Base-by-base conservation (phyloP, 2,329 filamentous ascomycete genomes). In the Blastomyces emzantsi region DNA sequence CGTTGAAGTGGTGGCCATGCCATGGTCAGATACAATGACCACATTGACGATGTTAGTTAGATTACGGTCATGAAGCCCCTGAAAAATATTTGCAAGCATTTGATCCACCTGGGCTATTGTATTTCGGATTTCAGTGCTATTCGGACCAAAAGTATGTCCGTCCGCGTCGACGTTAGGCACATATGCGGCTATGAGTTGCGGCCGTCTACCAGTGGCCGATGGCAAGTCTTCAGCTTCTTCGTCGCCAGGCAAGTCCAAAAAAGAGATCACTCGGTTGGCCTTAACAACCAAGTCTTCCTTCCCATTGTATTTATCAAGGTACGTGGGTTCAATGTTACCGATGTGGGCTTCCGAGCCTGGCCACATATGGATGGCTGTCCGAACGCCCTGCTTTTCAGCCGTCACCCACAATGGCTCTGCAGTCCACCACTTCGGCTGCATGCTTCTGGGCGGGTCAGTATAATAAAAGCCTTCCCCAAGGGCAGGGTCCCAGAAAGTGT, bases 281-380 rank as follows among this genome's bases (percentile, higher is more conserved):
- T 99, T 99, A 45, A 82, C 84, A 0, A 84, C 74, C 1, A 99
- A 81, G 41, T 80, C 73, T 77, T 97, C 92, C 0, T 87, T 83
- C 9, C 85, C 87, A 69, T 96, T 93, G 78, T 85, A 99, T 70
- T 86, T 88, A 77, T 97, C 94, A 59, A 97, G 75, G 70, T 90
- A 90, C 11, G 85, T 87, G 2, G 92, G 90, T 66, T 92, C 87
- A 22, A 87, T 80, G n/a, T 82, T 80, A 15, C 85, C 81, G 65
- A 96, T 89, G 73, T 91, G 87, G 6, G 92, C 92, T 77, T 99
- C 94, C 54, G 90, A 95, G 1, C 94, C 94, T 1, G 94, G 94
- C 94, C 94, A 99, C 94, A 99, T 99, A 74, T 99, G 94, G 33
- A 99, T 86, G 0, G 91, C 94, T 39, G 87, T 86, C 63, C 85